Base-by-base conservation (phyloP, 768 basidiomycete species). In the Leccinum barrowsii region DNA sequence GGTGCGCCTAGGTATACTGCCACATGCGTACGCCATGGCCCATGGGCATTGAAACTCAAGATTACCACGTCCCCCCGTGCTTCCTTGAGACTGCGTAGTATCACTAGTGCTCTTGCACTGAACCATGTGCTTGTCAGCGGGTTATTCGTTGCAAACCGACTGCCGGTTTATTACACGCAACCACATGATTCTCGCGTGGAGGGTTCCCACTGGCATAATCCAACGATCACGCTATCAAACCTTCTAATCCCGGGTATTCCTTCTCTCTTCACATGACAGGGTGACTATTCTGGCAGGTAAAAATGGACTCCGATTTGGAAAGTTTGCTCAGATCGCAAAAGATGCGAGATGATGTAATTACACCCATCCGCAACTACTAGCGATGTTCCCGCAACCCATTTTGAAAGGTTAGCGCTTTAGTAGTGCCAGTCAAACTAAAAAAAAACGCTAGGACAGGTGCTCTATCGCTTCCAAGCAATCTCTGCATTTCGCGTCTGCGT, bases 221-320 rank as follows among this genome's bases (percentile, higher is more conserved):
- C 52, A 48, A 47, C 58, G 54, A 59, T 62, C 59, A 54, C 57
- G 50, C 52, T 60, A 62, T 59, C 55, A 60, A 65, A 63, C 60
- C 57, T 59, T 60, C 54, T 59, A 56, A 52, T 59, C 63, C 52
- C 44, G 55, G 59, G 26, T 17, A 44, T 58, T 40, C 50, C 57
- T 61, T 44, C 44, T 58, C 52, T 56, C 50, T 61, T 56, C 52
- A 57, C 57, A 55, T 42, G 52, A 47, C 57, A 58, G 32, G 34
- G 11, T 34, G 40, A 57, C 52, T 40, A 28, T 57, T 59, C 34
- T 26, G 44, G 56, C 47, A 48, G 26, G 52, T 17, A 32, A 54
- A 47, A 55, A 48, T 51, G 52, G 34, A 42, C 22, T 30, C 51
- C 54, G 40, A 21, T 28, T 8, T 26, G 24, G 24, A 26, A 26